Percentiles rank a stretch among this genome's conserved stretches.
Conservation (phyloP, 2,329 filamentous ascomycete genomes). For the Berkeleyomyces basicola region DNA sequence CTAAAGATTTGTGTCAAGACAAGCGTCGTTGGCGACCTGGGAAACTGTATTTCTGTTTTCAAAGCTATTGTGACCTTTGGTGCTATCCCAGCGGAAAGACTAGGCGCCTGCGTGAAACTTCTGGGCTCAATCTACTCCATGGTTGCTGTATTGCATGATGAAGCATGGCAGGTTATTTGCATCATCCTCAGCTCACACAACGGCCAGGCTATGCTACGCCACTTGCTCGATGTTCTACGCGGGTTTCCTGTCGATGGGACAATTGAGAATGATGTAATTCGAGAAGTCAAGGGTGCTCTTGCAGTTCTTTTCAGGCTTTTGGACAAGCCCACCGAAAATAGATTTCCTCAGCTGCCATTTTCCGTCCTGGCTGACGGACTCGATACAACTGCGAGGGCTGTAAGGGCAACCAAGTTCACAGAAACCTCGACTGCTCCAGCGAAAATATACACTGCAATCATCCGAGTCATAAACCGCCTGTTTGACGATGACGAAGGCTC, state of each 20-base stretch:
- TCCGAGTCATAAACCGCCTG: conserved; percentile 35
- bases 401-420: conserved; percentile 8
- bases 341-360: conserved; percentile 43
- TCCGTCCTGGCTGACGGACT: conserved; percentile 42
- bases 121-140: conserved; percentile 56
- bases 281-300: conserved; percentile 45
- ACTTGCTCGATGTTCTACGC: conserved; percentile 45
- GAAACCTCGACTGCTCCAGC: conserved; percentile 19
- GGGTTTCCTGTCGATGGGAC: conserved; percentile 29
- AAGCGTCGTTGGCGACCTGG: conserved; percentile 45
- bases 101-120: conserved; percentile 51
- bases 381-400: conserved; percentile 19
- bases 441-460: conserved; percentile 29
- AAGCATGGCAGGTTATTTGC: conserved; percentile 52
- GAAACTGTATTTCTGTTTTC: conserved; percentile 49
- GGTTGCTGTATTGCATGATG: conserved; percentile 41
- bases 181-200: conserved; percentile 60
- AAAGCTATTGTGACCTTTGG: conserved; percentile 58
- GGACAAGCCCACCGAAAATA: conserved; percentile 34
- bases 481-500: conserved; percentile 34
- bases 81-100: conserved; percentile 44
- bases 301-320: conserved; percentile 48
- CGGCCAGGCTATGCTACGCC: conserved; percentile 49
- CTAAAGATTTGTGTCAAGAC: conserved; percentile 54
- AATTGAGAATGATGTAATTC: conserved; percentile 33